Evolutionary conservation across 140 eudicot genomes (phyloP), one percentile per base, ranked within the genome.

Genomic region (Ambrosia hybrid): DNA sequence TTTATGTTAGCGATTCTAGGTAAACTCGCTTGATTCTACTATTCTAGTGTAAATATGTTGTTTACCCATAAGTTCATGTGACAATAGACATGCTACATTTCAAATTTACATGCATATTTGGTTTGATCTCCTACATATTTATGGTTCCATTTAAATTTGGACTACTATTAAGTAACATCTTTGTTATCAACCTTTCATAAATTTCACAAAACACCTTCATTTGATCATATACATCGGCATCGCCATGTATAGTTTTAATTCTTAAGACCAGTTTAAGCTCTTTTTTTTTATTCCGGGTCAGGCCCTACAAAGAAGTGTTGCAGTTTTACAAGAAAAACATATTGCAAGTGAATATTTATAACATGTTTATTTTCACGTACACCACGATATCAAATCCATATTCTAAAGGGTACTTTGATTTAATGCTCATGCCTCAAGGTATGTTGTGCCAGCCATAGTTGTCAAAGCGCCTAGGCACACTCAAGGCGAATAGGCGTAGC

Each of bases 341-440:
- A 33, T 10, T 58, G 2, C 5, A 30, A 58, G 14, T 58, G 65
- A 11, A 4, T 58, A 16, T 21, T 34, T 73, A 65, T 77, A 62
- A 65, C 7, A 60, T 55, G 43, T 67, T 12, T 73, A 13, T 83
- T 57, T 88, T 68, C 85, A 87, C 93, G 67, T 87, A 93, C 74
- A 87, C 98, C 63, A 96, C 98, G 5, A 89, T 92, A 75, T 92
- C 96, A 41, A 88, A 87, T 85, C 95, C 91, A 36, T 88, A 85
- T 64, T 77, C 92, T 66, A 82, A 85, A 76, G 96, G 96, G 9
- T 39, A 39, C 46, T 61, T 81, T 73, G 95, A 92, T 77, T 79
- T 92, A 74, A 77, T 92, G 82, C 1, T 41, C 48, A 67, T 0
- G 34, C 34, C 2, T 30, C 34, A 30, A 30, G 34, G 2, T 30